Percentiles rank a stretch among this genome's conserved stretches.
phyloP scores from a whole-genome alignment of 306 rosid genomes.

The Casuarina cunninghamiana region DNA sequence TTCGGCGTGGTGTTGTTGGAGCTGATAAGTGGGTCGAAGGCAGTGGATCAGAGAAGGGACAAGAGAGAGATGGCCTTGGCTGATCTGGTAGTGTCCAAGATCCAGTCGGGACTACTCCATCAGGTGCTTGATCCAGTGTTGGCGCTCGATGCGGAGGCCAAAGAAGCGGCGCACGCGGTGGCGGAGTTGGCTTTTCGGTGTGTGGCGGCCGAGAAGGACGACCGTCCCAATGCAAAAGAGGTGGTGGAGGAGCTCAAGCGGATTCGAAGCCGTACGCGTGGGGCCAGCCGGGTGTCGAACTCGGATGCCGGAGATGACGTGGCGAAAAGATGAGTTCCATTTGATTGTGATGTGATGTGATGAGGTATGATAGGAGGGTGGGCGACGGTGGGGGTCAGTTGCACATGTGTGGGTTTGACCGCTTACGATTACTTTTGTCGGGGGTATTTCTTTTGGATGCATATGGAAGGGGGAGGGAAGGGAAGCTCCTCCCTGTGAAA shows the following conservation, averaged over 20 bases:
- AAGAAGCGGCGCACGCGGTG: conserved; percentile 49
- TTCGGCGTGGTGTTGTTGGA: conserved; percentile 87
- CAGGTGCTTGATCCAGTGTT: conserved; percentile 76
- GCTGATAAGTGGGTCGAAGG: conserved; percentile 67
- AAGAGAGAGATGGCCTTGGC: conserved; percentile 81
- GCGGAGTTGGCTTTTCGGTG: conserved; percentile 95
- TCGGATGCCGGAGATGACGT: conserved; percentile 32
- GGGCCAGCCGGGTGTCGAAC: conserved; percentile 25
- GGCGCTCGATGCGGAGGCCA: conserved; percentile 30
- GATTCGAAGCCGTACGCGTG: conserved; percentile 44
- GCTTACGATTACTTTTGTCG: conserved; percentile 22
- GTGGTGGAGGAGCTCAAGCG: conserved; percentile 74
- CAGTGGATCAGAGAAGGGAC: conserved; percentile 78
- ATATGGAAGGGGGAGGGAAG: no score
- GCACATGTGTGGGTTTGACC: conserved; percentile 57
- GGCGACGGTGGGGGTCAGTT: conserved; percentile 11
- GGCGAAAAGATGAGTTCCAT: conserved; percentile 30
- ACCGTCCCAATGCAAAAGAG: conserved; percentile 83
- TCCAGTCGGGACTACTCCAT: conserved; percentile 73
- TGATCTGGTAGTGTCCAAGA: conserved; percentile 77
- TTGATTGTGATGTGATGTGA: background rate
- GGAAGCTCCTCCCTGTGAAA: no score
- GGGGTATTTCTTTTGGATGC: background rate
- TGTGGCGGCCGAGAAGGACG: conserved; percentile 90
- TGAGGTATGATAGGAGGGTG: background rate